Percentiles rank a stretch among this genome's conserved stretches.
Evolutionary conservation across 768 basidiomycete species (phyloP).

Genomic region (Lactarius deliciosus): DNA sequence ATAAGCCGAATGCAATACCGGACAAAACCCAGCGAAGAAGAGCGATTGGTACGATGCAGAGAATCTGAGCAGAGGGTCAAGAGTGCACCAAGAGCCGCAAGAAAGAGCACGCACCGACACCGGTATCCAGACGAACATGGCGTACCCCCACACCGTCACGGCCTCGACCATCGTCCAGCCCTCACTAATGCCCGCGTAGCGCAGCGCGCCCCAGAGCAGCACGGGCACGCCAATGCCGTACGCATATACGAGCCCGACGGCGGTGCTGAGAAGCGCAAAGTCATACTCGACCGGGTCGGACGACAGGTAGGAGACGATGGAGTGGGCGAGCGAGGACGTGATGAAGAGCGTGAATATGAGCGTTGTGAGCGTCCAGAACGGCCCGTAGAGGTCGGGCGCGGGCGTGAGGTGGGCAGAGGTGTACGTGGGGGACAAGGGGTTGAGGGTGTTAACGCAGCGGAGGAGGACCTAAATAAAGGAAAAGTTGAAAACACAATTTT

Average conservation of each 20-base stretch:
- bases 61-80: constrained; percentile 45
- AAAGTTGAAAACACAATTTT: neutral
- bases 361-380: constrained; percentile 97
- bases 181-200: constrained; percentile 85
- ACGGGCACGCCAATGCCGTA: constrained; percentile 85
- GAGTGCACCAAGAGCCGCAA: neutral
- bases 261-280: constrained; percentile 81
- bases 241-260: constrained; percentile 79
- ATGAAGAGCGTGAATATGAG: constrained; percentile 92
- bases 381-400: constrained; percentile 76
- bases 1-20: constrained; percentile 67
- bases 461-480: constrained; percentile 58
- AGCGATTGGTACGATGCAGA: constrained; percentile 84
- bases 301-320: constrained; percentile 84
- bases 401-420: constrained; percentile 63
- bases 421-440: constrained; percentile 69
- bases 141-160: constrained; percentile 77
- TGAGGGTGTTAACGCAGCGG: constrained; percentile 74
- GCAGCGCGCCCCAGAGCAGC: constrained; percentile 77
- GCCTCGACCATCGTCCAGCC: constrained; percentile 83
- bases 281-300: constrained; percentile 71
- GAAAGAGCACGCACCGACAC: constrained; percentile 57
- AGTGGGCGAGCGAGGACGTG: constrained; percentile 87
- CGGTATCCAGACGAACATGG: constrained; percentile 85
- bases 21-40: constrained; percentile 82